Percentiles rank a stretch among this genome's conserved stretches.
Conservation (phyloP, 305 asterid genomes). For the Fraxinus ornus region DNA sequence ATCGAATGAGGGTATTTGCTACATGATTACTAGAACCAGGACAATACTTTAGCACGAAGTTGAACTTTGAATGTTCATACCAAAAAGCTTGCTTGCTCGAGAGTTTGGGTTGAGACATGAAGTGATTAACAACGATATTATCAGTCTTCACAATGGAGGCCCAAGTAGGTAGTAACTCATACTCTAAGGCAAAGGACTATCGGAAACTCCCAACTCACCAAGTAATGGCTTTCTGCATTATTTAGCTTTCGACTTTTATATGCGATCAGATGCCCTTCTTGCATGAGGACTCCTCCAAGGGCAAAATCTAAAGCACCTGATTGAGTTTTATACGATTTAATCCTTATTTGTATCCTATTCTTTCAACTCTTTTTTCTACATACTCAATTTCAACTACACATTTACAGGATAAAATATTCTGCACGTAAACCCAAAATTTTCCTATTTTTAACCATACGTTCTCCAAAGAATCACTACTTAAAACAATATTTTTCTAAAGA, state of each 20-base stretch:
- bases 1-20: neutral
- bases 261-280: neutral
- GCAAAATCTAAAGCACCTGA: neutral
- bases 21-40: neutral
- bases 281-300: neutral
- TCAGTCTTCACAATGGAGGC: neutral
- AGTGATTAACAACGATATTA: neutral
- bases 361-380: neutral
- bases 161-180: neutral
- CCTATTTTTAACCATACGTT: too few relatives aligned
- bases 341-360: neutral
- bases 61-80: neutral
- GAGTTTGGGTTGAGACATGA: neutral
- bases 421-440: neutral
- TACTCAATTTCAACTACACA: neutral
- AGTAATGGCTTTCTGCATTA: neutral
- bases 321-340: neutral
- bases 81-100: neutral
- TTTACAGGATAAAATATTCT: too few relatives aligned
- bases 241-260: neutral
- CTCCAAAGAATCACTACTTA: neutral
- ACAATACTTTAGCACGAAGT: neutral
- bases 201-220: neutral
- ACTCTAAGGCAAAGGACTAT: neutral
- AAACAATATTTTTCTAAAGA: too few relatives aligned